Conservation (phyloP, 257 asterid species). For the Petrea volubilis region DNA sequence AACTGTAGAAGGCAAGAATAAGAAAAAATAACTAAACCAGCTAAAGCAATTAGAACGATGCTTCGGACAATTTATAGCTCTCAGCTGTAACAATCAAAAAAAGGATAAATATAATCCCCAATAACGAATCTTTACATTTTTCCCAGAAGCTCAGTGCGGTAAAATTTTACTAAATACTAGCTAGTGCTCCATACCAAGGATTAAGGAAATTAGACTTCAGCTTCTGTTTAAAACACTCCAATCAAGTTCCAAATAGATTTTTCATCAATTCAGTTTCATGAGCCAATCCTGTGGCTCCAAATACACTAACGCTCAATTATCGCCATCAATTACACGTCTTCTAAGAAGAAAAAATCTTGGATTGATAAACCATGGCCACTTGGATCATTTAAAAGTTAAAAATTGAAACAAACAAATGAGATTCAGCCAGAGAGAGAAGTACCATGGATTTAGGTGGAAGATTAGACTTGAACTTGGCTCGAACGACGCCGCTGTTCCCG, state of each 20-base stretch:
- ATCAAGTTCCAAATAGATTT: background rate
- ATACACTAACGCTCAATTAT: background rate
- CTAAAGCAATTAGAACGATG: background rate
- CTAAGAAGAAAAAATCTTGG: background rate
- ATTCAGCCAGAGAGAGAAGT: background rate
- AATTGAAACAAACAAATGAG: background rate
- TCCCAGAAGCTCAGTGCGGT: background rate
- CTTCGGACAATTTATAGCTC: background rate
- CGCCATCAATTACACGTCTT: background rate
- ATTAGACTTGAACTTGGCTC: slow-evolving; percentile 76
- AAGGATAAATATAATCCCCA: background rate
- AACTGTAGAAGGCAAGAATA: background rate
- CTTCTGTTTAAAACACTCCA: background rate
- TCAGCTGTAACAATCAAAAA: background rate
- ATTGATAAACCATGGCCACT: background rate
- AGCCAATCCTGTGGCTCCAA: background rate
- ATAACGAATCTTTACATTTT: background rate
- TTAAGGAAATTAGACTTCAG: background rate
- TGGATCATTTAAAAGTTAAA: background rate
- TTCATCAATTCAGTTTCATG: background rate
- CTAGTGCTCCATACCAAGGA: background rate
- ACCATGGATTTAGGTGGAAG: slow-evolving; percentile 83
- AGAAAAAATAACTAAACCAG: background rate
- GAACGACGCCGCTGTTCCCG: slow-evolving; percentile 72
- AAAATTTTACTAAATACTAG: background rate